Percentiles rank a stretch among this genome's conserved stretches.
phyloP scores from a whole-genome alignment of 768 basidiomycete species.

The Mrakia hoshinonis region DNA sequence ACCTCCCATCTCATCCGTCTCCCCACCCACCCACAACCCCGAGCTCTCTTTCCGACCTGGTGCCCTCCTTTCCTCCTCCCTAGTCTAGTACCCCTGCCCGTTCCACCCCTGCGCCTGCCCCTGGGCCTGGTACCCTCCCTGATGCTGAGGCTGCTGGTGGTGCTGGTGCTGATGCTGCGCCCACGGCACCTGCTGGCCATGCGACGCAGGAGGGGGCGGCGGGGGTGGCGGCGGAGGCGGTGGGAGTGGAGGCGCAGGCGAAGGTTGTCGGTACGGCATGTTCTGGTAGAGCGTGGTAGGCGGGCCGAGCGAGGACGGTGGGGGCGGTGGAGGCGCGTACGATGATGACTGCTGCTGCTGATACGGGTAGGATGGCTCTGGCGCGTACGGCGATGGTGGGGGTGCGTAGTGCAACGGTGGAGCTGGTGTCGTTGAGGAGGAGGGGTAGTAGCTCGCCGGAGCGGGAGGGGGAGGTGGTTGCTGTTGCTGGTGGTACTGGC shows the following conservation, averaged over 20 bases:
- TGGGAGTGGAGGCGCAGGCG: conserved; percentile 9
- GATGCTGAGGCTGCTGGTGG: conserved; percentile 10
- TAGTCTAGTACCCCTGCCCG: too few relatives aligned
- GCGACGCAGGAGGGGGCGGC: background rate
- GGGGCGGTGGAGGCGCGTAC: background rate
- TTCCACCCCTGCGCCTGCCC: background rate
- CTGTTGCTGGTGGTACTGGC: background rate
- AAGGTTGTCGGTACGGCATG: background rate
- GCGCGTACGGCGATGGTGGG: too few relatives aligned
- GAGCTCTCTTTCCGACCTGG: too few relatives aligned
- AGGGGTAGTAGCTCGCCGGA: background rate
- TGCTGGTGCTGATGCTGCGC: background rate
- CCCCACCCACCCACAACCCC: too few relatives aligned
- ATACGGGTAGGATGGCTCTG: background rate
- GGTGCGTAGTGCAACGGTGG: too few relatives aligned
- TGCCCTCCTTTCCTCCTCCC: too few relatives aligned
- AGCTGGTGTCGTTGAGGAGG: background rate
- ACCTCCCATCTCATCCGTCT: background rate
- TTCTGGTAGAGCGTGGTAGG: background rate
- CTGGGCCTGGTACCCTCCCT: background rate
- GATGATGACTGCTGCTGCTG: background rate
- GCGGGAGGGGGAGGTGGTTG: background rate
- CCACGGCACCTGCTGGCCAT: conserved; percentile 2
- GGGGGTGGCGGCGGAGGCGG: conserved; percentile 9
- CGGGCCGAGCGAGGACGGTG: background rate